Evolutionary conservation across 2,329 filamentous ascomycete genomes (phyloP), one percentile per base, ranked within the genome.

Genomic region (Colletotrichum lindemuthianum): DNA sequence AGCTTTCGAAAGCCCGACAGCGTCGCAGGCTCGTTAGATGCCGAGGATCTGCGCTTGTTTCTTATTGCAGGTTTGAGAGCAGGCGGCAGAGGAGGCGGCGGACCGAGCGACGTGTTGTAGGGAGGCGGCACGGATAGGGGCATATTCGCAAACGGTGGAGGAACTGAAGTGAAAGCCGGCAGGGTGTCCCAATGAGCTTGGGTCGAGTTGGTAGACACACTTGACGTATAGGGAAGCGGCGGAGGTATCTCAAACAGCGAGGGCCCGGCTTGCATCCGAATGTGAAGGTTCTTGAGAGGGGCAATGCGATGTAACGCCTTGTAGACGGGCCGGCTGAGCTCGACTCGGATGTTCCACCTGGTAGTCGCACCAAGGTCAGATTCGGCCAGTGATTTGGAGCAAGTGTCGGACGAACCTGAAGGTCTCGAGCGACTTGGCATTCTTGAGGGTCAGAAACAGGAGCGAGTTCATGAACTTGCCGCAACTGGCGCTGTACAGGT

Each of bases 391-490:
- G 33, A 16, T 16, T 4, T n/a, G 16, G 15, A 2, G 15, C 15
- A 33, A 8, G 9, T 15, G 49, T 24, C 32, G n/a, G 33, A 74
- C 82, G 65, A 70, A 88, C 85, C 76, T 79, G 70, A 90, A 88
- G 3, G 78, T 78, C 71, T 90, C 87, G 32, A 90, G 78, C 1
- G 79, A 76, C 47, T 75, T 79, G 34, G 86, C 82, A 68, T 84
- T 86, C 69, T 82, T 84, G 65, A 90, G 71, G 1, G 85, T 83
- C 70, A 88, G 70, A 36, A 84, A 79, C 6, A 90, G 73, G 45
- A 90, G 73, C 0, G 86, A 88, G 68, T 87, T 90, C 72, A 90
- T 80, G 60, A 90, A 88, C 75, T 88, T 89, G 55, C 87, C 87
- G 70, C 84, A 87, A 72, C 83, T 87, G 37, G 80, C 74, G 59